phyloP scores from a whole-genome alignment of 1,139 yeast genomes.

The Suhomyces terraborum region DNA sequence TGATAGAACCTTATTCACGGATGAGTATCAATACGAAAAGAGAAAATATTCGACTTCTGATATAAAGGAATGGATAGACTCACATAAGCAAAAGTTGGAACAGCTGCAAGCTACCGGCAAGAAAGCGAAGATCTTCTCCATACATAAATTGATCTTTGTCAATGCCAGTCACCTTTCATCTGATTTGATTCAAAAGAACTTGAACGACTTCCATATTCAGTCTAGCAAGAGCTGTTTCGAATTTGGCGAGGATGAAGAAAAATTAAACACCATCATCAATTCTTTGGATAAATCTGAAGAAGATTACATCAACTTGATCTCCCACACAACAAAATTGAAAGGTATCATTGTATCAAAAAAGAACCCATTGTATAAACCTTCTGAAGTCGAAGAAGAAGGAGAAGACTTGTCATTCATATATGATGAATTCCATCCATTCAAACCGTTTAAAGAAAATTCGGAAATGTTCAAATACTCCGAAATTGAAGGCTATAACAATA shows the following conservation, averaged over 20 bases:
- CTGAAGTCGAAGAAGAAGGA: conserved; percentile 24
- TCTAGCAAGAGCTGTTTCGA: conserved; percentile 46
- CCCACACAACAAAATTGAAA: conserved; percentile 26
- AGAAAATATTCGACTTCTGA: conserved; percentile 32
- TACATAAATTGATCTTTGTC: conserved; percentile 70
- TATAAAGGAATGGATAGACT: conserved; percentile 53
- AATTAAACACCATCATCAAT: conserved; percentile 31
- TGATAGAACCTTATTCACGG: conserved; percentile 50
- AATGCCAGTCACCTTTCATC: conserved; percentile 76
- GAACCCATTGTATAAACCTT: conserved; percentile 50
- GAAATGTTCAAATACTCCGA: conserved; percentile 37
- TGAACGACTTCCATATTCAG: conserved; percentile 49
- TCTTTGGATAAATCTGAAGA: conserved; percentile 54
- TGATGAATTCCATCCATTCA: conserved; percentile 87
- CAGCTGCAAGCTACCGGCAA: conserved; percentile 21
- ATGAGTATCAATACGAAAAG: conserved; percentile 18
- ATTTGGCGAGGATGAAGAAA: conserved; percentile 25
- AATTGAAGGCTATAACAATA: conserved; percentile 68
- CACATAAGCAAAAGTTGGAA: conserved; percentile 35
- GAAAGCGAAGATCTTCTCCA: conserved; percentile 54
- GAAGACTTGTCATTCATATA: conserved; percentile 52
- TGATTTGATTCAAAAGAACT: conserved; percentile 65
- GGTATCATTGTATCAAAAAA: conserved; percentile 72
- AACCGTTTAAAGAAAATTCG: conserved; percentile 50
- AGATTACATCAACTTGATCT: conserved; percentile 32